These are phyloP conservation scores for Hemisphaericaspora xylofermentans DNA, from an alignment of 1,139 yeast genomes.

Conservation along the genomic window DNA sequence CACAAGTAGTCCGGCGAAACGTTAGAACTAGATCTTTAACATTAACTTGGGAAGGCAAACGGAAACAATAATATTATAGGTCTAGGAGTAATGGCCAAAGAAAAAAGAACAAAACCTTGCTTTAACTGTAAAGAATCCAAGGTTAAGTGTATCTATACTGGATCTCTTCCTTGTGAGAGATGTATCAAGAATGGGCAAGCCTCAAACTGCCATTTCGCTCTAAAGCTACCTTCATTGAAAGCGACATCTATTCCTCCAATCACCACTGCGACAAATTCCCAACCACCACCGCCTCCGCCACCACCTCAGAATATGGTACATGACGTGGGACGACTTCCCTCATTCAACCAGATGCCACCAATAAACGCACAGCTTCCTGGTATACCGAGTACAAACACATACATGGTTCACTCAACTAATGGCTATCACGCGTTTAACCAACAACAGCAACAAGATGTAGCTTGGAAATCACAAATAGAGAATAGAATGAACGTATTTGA, in stretches of 20 bases:
- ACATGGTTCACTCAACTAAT: background rate
- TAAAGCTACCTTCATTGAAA: slow-evolving; percentile 49
- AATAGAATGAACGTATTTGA: slow-evolving; percentile 46
- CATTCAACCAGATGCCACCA: slow-evolving; percentile 1
- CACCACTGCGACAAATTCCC: background rate
- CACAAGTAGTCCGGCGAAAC: too few relatives aligned
- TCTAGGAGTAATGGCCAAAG: slow-evolving; percentile 34
- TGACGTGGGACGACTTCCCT: background rate
- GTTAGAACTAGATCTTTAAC: too few relatives aligned
- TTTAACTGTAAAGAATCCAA: slow-evolving; percentile 62
- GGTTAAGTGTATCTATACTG: slow-evolving; percentile 56
- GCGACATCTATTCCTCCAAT: slow-evolving; percentile 26
- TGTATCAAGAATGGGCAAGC: slow-evolving; percentile 52
- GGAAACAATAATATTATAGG: background rate
- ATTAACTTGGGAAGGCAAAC: too few relatives aligned
- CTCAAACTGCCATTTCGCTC: slow-evolving; percentile 52
- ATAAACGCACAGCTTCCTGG: background rate
- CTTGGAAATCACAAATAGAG: slow-evolving; percentile 49
- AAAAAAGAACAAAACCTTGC: slow-evolving; percentile 60
- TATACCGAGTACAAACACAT: slow-evolving; percentile 2
- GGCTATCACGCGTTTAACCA: background rate
- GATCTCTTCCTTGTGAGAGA: slow-evolving; percentile 55
- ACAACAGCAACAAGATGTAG: slow-evolving; percentile 11
- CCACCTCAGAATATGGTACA: background rate
- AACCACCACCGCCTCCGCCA: slow-evolving; percentile 2